Conservation (phyloP, 352 stramenopile genomes). For the Pythium brassicae region DNA sequence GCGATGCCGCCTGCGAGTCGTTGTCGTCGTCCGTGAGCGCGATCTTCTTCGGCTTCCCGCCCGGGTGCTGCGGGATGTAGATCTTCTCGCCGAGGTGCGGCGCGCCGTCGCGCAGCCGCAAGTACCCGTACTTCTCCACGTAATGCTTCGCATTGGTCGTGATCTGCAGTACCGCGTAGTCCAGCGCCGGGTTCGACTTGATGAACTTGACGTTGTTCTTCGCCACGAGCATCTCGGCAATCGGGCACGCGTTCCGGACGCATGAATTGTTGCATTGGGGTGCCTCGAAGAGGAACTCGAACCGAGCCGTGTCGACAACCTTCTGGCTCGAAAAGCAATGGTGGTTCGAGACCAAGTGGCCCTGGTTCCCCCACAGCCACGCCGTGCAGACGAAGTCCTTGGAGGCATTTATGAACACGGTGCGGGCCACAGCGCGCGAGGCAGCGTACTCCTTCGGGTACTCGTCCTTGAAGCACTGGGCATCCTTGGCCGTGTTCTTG, state of each 20-base stretch:
- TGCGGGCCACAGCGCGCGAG: slow-evolving; percentile 18
- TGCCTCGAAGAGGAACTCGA: slow-evolving; percentile 11
- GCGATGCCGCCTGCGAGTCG: slow-evolving; percentile 24
- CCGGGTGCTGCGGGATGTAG: slow-evolving; percentile 34
- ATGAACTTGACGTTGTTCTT: slow-evolving; percentile 25
- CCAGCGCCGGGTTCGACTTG: slow-evolving; percentile 19
- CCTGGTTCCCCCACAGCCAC: slow-evolving; percentile 35
- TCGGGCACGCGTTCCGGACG: neutral
- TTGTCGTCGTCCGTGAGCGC: slow-evolving; percentile 32
- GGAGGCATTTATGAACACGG: slow-evolving; percentile 11
- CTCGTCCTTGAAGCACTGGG: slow-evolving; percentile 20
- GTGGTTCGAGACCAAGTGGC: slow-evolving; percentile 45
- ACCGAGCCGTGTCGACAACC: slow-evolving; percentile 13
- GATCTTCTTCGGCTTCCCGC: slow-evolving; percentile 23
- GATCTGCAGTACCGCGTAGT: slow-evolving; percentile 29
- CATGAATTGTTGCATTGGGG: neutral
- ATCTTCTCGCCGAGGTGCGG: slow-evolving; percentile 19
- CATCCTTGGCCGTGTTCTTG: slow-evolving; percentile 23
- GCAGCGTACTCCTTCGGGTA: slow-evolving; percentile 9
- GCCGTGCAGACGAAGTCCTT: slow-evolving; percentile 14
- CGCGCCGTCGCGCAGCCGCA: slow-evolving; percentile 19
- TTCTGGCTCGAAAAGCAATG: slow-evolving; percentile 36
- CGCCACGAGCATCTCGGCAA: slow-evolving; percentile 16
- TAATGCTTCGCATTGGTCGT: slow-evolving; percentile 11
- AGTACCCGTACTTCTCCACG: slow-evolving; percentile 24